Conservation (phyloP, 2,329 filamentous ascomycete species). For the Tolypocladium cylindrosporum region DNA sequence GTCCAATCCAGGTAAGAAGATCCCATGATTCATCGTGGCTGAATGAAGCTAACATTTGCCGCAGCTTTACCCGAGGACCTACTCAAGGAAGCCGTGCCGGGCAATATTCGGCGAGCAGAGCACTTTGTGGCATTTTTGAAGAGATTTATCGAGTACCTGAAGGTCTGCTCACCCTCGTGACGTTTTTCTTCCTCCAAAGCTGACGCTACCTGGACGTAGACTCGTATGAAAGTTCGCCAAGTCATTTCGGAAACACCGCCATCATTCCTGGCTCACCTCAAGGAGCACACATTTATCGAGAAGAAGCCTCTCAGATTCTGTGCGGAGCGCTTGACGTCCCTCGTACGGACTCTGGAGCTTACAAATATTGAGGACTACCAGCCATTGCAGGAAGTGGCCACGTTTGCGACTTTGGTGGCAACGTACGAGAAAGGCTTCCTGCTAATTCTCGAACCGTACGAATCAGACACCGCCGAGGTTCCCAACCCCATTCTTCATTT, state of each 20-base stretch:
- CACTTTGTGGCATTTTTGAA: conserved; percentile 94
- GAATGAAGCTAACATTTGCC: conserved; percentile 8
- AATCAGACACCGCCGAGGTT: conserved; percentile 89
- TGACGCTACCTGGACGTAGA: conserved; percentile 33
- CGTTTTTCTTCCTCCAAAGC: neutral
- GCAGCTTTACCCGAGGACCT: conserved; percentile 80
- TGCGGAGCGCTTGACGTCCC: conserved; percentile 84
- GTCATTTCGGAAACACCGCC: conserved; percentile 95
- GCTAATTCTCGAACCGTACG: conserved; percentile 92
- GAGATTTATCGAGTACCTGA: conserved; percentile 94
- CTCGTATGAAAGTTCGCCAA: conserved; percentile 94
- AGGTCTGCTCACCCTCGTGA: conserved; percentile 29
- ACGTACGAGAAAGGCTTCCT: conserved; percentile 97
- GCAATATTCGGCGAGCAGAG: conserved; percentile 90
- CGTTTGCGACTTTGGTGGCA: conserved; percentile 89
- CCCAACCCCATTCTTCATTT: conserved; percentile 97
- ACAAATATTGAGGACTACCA: conserved; percentile 98
- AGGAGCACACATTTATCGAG: conserved; percentile 95
- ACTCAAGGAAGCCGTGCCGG: conserved; percentile 89
- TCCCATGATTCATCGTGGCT: neutral
- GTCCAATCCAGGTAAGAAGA: conserved; percentile 64
- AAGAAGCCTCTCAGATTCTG: conserved; percentile 92
- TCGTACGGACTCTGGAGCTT: conserved; percentile 88
- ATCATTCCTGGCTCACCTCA: conserved; percentile 86
- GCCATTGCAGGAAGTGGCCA: conserved; percentile 91